phyloP scores from a whole-genome alignment of 1,139 yeast genomes.

The Nakaseomyces uthaithaninus region DNA sequence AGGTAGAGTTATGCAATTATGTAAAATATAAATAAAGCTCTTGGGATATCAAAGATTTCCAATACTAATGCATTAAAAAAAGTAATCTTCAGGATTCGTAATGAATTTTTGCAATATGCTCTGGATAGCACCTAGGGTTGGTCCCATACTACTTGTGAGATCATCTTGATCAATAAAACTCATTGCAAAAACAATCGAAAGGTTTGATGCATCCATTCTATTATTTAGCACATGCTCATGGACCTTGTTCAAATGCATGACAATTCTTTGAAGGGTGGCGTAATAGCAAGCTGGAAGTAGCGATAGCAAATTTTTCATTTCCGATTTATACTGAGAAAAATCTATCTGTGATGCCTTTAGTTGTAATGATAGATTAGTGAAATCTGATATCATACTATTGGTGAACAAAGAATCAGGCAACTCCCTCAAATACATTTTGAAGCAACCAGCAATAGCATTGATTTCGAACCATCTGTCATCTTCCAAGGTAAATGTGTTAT shows the following conservation, averaged over 20 bases:
- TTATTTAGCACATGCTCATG: constrained; percentile 53
- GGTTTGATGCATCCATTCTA: constrained; percentile 71
- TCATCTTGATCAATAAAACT: constrained; percentile 42
- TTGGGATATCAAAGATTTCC: too few relatives aligned
- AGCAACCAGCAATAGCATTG: constrained; percentile 84
- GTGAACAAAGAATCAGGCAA: constrained; percentile 82
- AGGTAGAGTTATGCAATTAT: too few relatives aligned
- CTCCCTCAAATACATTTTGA: constrained; percentile 78
- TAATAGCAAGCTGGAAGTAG: constrained; percentile 57
- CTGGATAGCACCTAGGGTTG: constrained; percentile 38
- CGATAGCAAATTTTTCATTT: constrained; percentile 38
- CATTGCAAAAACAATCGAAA: constrained; percentile 70
- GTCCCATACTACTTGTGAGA: constrained; percentile 36
- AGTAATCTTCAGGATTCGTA: constrained; percentile 29
- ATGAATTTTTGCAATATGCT: constrained; percentile 35
- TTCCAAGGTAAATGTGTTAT: constrained; percentile 46
- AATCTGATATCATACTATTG: constrained; percentile 45
- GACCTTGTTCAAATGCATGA: constrained; percentile 60
- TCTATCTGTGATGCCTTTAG: constrained; percentile 25
- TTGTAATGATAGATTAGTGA: constrained; percentile 36
- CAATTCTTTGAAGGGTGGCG: constrained; percentile 55
- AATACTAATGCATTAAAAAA: background rate
- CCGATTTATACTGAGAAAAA: constrained; percentile 17
- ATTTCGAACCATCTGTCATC: constrained; percentile 70
- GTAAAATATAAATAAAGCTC: too few relatives aligned